Conservation (phyloP, 179 eudicot genomes). For the Carnegiea gigantea region DNA sequence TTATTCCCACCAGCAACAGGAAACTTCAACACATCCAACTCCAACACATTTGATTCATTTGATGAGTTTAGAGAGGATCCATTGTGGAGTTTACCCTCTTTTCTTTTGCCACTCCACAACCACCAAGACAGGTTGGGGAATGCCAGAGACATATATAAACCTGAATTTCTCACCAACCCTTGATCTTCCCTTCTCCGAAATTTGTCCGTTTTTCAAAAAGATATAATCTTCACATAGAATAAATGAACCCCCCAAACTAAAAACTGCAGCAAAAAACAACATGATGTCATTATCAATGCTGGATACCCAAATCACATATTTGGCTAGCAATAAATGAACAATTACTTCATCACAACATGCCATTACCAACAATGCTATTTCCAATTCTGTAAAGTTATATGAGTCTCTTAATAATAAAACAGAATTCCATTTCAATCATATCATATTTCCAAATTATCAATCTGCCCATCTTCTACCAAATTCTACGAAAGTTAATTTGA, state of each 20-base stretch:
- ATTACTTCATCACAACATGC: neutral
- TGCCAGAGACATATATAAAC: conserved; percentile 50
- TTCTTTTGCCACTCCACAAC: conserved; percentile 60
- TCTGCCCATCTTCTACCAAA: neutral
- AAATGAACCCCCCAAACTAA: neutral
- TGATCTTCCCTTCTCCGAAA: neutral
- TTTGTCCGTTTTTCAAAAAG: neutral
- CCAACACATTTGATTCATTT: conserved; percentile 31
- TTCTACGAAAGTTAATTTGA: neutral
- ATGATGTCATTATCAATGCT: neutral
- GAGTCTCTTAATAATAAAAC: neutral
- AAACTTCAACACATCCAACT: conserved; percentile 40
- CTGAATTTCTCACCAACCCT: conserved; percentile 9
- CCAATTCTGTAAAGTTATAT: neutral
- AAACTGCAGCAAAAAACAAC: conserved; percentile 23
- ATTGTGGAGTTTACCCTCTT: conserved; percentile 39
- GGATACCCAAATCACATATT: neutral
- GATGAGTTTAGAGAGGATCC: conserved; percentile 37
- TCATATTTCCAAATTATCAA: neutral
- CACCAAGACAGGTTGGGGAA: conserved; percentile 54
- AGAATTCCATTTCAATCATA: neutral
- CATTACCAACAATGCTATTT: neutral
- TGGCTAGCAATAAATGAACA: neutral
- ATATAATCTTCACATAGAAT: conserved; percentile 6
- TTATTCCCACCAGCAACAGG: conserved; percentile 33